Conservation (phyloP, 140 eudicot genomes). For the Oenanthe javanica region DNA sequence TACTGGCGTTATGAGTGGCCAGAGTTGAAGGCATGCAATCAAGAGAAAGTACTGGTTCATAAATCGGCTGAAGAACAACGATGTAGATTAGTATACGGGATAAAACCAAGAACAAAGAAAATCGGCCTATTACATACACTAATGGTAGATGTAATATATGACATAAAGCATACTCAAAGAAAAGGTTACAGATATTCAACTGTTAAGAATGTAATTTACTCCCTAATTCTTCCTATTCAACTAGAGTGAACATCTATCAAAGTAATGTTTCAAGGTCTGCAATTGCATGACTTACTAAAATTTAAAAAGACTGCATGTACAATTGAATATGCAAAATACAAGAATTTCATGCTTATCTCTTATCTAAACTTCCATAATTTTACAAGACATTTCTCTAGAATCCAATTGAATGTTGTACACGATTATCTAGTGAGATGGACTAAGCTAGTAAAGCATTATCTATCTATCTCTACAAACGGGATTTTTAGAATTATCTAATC, state of each 20-base stretch:
- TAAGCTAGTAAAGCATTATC: neutral
- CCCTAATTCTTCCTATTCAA: neutral
- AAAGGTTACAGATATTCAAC: neutral
- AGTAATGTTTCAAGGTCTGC: neutral
- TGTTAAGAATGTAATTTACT: neutral
- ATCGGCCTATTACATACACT: neutral
- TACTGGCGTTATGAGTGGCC: slow-evolving; percentile 97
- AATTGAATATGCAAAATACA: neutral
- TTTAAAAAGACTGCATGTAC: neutral
- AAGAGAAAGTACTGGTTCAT: slow-evolving; percentile 98
- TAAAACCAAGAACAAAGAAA: neutral
- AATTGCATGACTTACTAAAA: neutral
- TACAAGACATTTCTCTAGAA: neutral
- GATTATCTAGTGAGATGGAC: neutral
- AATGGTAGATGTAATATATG: neutral
- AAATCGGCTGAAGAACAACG: slow-evolving; percentile 65
- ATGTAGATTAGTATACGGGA: neutral
- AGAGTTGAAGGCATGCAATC: slow-evolving; percentile 99
- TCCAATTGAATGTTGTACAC: neutral
- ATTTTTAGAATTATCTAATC: neutral
- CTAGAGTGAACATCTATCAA: neutral
- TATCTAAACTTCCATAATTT: neutral
- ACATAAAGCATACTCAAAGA: neutral
- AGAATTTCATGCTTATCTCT: neutral
- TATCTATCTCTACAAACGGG: neutral